Base-by-base conservation (phyloP, 202 grass and related monocot species). In the Panicum virgatum region DNA sequence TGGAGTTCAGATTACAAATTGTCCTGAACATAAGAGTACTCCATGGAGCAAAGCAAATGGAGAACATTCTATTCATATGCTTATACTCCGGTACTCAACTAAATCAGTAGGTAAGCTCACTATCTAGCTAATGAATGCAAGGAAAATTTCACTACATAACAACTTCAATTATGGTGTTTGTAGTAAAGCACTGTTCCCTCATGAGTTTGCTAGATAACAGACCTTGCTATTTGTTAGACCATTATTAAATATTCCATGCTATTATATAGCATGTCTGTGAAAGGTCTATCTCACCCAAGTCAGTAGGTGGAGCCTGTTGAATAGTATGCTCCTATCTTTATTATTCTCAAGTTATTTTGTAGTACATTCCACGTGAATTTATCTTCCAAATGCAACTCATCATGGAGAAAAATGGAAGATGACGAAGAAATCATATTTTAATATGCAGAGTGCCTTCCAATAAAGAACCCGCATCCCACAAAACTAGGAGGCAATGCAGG, bases 51-150 rank as follows among this genome's bases (percentile, higher is more conserved):
- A 45, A 34, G 32, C 32, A 34, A 4, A 34, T 23, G 15, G 56
- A 34, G 34, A 68, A 67, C 9, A 67, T 38, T 73, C 10, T 19
- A 66, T 48, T 79, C n/a, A 78, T 5, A 26, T 74, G 69, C 15
- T 40, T 60, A 67, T 16, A 62, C 38, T 45, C 11, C 32, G 19
- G 45, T 64, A 62, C 44, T 50, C 27, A 54, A 71, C 34, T 53
- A 65, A 77, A 73, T 66, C 38, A 72, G 20, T 64, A 34, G 37
- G 38, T n/a, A 64, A n/a, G 27, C 46, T 78, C 27, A 46, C 23
- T 57, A 51, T 6, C 23, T 57, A 30, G 10, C 75, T 34, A 43
- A 85, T 57, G 36, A 63, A 72, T 39, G 7, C 52, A 75, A 42
- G 12, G 2, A 30, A 58, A 58, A 58, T 58, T 18, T 45, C 42